These are phyloP conservation scores for Reticulascus tulasneorum DNA, from an alignment of 2,329 filamentous ascomycete species.

Conservation along the genomic window DNA sequence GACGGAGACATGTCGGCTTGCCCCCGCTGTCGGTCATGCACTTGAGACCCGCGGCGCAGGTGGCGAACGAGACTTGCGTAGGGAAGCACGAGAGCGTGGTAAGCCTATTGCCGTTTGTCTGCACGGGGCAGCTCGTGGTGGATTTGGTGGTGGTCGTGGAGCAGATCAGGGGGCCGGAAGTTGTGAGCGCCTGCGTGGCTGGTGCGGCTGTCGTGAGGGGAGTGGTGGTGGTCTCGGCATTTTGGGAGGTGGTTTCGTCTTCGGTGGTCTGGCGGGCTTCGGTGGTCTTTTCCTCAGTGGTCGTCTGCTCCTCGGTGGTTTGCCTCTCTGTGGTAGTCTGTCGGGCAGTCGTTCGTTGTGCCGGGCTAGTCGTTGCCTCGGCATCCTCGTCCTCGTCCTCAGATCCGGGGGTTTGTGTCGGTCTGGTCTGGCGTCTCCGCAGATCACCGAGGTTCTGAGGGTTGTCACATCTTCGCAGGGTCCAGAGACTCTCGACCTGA, in stretches of 20 bases:
- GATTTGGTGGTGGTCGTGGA: constrained; percentile 27
- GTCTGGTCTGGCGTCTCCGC: constrained; percentile 10
- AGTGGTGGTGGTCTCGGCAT: constrained; percentile 25
- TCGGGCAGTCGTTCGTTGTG: constrained; percentile 6
- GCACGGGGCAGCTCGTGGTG: constrained; percentile 34
- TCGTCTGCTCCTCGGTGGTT: constrained; percentile 10
- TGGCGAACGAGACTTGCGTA: constrained; percentile 27
- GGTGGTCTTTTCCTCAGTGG: background rate
- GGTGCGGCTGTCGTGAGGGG: constrained; percentile 10
- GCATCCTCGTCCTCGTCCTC: background rate
- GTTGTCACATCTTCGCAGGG: constrained; percentile 26
- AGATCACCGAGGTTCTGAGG: constrained; percentile 10
- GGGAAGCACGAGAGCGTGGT: constrained; percentile 35
- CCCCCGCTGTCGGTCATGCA: constrained; percentile 39
- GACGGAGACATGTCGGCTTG: constrained; percentile 39
- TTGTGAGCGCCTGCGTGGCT: constrained; percentile 20
- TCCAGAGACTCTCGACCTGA: constrained; percentile 21
- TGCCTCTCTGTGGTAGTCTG: constrained; percentile 15
- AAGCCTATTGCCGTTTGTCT: constrained; percentile 34
- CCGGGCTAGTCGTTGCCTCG: background rate
- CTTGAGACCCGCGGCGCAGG: constrained; percentile 39
- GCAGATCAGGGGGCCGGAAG: constrained; percentile 14
- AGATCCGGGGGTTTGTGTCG: background rate
- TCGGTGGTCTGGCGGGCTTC: background rate
- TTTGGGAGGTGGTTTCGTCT: constrained; percentile 23